Conservation (phyloP, 208 protist species). For the Leishmania tropica region DNA sequence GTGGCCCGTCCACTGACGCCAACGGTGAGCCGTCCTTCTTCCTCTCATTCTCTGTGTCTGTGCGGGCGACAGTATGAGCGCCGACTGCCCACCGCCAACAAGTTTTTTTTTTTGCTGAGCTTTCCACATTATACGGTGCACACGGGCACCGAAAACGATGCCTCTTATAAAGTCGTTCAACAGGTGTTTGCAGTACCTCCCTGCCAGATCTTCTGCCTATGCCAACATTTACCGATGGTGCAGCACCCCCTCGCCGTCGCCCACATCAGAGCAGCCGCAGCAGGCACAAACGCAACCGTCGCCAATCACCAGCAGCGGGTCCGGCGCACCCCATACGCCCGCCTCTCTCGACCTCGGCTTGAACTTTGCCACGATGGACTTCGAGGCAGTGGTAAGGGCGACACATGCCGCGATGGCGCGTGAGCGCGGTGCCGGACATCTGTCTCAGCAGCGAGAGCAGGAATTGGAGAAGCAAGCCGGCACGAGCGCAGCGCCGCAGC, state of each 20-base stretch:
- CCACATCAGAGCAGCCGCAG: background rate
- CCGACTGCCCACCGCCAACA: background rate
- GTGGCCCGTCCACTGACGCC: background rate
- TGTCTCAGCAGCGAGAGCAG: slow-evolving; percentile 8
- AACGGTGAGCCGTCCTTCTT: background rate
- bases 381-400: slow-evolving; percentile 40
- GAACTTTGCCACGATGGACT: slow-evolving; percentile 67
- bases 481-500: background rate
- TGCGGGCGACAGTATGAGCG: background rate
- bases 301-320: background rate
- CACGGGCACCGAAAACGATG: background rate
- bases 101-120: background rate
- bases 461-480: background rate
- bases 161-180: background rate
- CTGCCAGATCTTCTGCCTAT: slow-evolving; percentile 3
- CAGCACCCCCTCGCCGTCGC: slow-evolving; percentile 8
- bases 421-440: slow-evolving; percentile 11
- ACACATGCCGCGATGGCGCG: slow-evolving; percentile 42
- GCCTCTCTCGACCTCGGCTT: slow-evolving; percentile 41
- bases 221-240: slow-evolving; percentile 19
- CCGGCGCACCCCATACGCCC: background rate
- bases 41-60: background rate
- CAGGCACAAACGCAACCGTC: background rate
- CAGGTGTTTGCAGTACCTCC: slow-evolving; percentile 8
- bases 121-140: background rate